These are phyloP conservation scores for Exophiala mesophila DNA, from an alignment of 2,329 filamentous ascomycete species.

Conservation along the genomic window DNA sequence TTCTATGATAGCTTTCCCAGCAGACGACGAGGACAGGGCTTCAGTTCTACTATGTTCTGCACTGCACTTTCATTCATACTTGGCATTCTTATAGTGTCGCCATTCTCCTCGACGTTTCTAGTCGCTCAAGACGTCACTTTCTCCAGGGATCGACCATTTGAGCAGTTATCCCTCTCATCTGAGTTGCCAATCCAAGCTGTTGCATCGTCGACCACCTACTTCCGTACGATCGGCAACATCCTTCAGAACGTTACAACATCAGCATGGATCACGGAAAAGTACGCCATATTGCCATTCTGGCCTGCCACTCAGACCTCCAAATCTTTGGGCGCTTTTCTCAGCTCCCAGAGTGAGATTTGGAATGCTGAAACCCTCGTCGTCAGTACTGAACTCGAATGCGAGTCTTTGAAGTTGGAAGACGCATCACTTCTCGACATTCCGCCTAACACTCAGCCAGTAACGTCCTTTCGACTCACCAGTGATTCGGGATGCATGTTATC, in stretches of 20 bases:
- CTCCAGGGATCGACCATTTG: background rate
- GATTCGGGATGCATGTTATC: background rate
- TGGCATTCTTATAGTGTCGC: background rate
- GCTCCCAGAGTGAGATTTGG: conserved; percentile 11
- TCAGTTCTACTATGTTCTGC: background rate
- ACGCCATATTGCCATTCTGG: conserved; percentile 28
- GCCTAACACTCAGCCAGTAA: background rate
- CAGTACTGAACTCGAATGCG: conserved; percentile 19
- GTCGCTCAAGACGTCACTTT: background rate
- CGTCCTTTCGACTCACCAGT: background rate
- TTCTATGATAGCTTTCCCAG: background rate
- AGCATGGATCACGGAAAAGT: conserved; percentile 27
- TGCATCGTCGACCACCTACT: background rate
- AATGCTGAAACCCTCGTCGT: conserved; percentile 20
- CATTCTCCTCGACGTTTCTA: background rate
- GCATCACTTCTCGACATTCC: background rate
- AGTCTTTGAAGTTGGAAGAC: conserved; percentile 13
- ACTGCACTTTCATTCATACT: background rate
- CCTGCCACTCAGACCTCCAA: conserved; percentile 10
- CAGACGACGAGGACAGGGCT: background rate
- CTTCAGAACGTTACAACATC: conserved; percentile 23
- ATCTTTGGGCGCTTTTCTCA: background rate
- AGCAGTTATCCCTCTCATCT: background rate
- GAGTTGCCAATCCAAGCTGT: background rate
- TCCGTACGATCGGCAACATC: background rate